Evolutionary conservation across 257 asterid genomes (phyloP), one percentile per base, ranked within the genome.

Genomic region (Nicotiana paniculata): DNA sequence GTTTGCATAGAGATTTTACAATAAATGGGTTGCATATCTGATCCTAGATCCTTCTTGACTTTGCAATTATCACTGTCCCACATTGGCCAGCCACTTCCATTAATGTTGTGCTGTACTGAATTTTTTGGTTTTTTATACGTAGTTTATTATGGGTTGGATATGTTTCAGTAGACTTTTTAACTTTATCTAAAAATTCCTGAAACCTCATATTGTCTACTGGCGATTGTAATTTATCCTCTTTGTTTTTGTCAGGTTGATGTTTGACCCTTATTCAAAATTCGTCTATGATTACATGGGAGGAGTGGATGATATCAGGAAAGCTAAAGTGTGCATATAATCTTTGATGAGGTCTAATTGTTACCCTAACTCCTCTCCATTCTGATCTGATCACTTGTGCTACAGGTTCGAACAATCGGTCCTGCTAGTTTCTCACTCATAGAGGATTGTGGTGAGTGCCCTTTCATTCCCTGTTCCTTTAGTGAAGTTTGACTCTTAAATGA

Each of bases 201-300:
- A 26, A 74, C 16, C 15, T 51, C 28, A 39, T 51, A 26, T 26
- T 26, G 63, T 51, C 37, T 48, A 48, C 39, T 48, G 39, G 12
- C 13, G 1, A 58, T 74, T 74, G 39, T 26, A 51, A 48, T 51
- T 35, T 74, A 74, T 51, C 43, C 62, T 51, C 79, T 74, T 74
- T 74, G 63, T 54, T 74, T 26, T 51, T 74, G 9, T 74, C 86
- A 86, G 89, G 59, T 83, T 86, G 85, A 83, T 83, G 89, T 79
- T 86, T 83, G 89, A 86, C 82, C 89, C 89, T 37, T 86, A 74
- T 61, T 80, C 82, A 48, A 86, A 76, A 69, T 63, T 83, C 64
- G 77, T 86, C 16, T 86, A 86, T 68, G 89, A 83, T 64, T 83
- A 83, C 83, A 58, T 33, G 62, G 89, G 89, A 62, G 89, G 89